phyloP scores from a whole-genome alignment of 176 grass and related monocot genomes.

The Rhynchospora breviuscula region DNA sequence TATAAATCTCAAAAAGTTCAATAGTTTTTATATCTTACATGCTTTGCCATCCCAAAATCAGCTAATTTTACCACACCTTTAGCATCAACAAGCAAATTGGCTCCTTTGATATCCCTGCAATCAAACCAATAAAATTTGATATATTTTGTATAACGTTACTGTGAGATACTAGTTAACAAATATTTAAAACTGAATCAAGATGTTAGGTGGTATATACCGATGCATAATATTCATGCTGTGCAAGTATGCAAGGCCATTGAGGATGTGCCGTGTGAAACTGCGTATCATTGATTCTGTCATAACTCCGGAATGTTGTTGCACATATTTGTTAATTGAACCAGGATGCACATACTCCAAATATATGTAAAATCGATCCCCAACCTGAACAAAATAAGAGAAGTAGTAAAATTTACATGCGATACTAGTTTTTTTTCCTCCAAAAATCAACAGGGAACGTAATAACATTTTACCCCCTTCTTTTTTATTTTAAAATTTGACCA shows the following conservation, averaged over 20 bases:
- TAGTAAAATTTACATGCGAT: neutral
- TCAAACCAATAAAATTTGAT: constrained; percentile 17
- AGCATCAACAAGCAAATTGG: constrained; percentile 94
- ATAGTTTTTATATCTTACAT: constrained; percentile 55
- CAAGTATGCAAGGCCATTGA: constrained; percentile 79
- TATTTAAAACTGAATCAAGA: neutral
- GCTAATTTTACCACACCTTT: constrained; percentile 95
- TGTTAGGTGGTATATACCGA: constrained; percentile 20
- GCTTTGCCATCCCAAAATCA: constrained; percentile 99
- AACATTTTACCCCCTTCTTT: neutral
- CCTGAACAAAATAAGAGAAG: constrained; percentile 12
- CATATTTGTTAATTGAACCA: constrained; percentile 96
- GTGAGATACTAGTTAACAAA: neutral
- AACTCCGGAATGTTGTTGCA: constrained; percentile 74
- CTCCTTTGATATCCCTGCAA: constrained; percentile 98
- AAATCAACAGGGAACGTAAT: neutral
- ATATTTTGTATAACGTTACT: neutral
- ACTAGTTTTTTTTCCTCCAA: neutral
- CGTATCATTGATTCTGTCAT: constrained; percentile 92
- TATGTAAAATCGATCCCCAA: constrained; percentile 90
- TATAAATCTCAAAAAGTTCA: constrained; percentile 18
- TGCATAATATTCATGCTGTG: constrained; percentile 93
- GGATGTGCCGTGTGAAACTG: constrained; percentile 97
- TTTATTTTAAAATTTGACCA: neutral
- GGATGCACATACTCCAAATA: constrained; percentile 98